A percentile compares a stretch with the other conserved stretches of the same genome.
These are phyloP conservation scores for Mimosa bimucronata DNA, from an alignment of 306 rosid genomes.

Conservation along the genomic window DNA sequence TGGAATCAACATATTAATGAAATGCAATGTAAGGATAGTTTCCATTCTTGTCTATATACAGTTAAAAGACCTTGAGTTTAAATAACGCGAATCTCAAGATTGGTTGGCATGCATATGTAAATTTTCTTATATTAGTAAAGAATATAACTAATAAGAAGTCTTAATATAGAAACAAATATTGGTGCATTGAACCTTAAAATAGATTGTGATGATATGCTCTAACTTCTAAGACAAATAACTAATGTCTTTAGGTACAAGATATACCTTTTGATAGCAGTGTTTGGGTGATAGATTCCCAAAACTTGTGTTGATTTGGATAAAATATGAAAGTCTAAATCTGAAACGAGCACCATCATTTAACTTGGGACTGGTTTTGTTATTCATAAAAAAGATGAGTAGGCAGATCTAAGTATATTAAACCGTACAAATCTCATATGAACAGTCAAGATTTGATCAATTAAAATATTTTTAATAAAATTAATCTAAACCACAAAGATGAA, in stretches of 20 bases:
- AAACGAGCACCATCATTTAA: no score
- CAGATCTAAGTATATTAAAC: no score
- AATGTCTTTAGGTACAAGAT: neutral
- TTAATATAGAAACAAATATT: neutral
- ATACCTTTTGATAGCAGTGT: neutral
- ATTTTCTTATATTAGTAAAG: neutral
- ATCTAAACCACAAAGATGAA: no score
- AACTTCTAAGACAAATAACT: neutral
- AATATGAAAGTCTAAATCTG: neutral
- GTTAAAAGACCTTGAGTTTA: neutral
- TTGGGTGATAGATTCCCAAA: neutral
- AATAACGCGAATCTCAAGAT: neutral
- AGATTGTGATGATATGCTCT: neutral
- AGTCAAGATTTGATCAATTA: no score
- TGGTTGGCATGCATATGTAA: neutral
- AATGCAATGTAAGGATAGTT: no score
- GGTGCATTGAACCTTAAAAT: neutral
- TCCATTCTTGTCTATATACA: neutral
- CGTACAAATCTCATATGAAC: no score
- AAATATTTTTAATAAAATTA: no score
- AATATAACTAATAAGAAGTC: neutral
- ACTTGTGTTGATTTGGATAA: neutral
- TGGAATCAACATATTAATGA: no score
- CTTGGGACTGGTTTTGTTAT: no score
- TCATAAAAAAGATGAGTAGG: no score